These are phyloP conservation scores for Penicillium sumatraense DNA, from an alignment of 2,329 filamentous ascomycete species.

Conservation along the genomic window DNA sequence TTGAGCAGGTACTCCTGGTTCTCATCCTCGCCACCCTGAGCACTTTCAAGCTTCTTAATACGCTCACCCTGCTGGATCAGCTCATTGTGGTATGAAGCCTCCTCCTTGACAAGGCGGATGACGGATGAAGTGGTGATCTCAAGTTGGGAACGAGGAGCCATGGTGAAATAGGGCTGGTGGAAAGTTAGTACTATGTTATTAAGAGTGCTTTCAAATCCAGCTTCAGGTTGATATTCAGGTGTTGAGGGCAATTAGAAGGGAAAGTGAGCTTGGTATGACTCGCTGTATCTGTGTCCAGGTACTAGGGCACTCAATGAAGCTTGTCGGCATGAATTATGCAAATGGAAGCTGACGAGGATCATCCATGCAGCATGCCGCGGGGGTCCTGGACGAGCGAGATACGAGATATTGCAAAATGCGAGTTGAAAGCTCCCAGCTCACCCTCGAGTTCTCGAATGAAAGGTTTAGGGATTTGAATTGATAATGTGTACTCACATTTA, in stretches of 20 bases:
- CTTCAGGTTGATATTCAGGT: background rate
- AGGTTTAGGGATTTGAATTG: too few relatives aligned
- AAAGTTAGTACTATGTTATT: slow-evolving; percentile 13
- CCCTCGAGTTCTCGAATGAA: background rate
- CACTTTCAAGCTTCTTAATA: slow-evolving; percentile 69
- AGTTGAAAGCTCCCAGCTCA: background rate
- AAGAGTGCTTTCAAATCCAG: background rate
- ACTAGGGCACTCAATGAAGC: background rate
- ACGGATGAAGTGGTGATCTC: slow-evolving; percentile 83
- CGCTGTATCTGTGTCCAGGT: background rate
- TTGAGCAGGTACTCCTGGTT: slow-evolving; percentile 80
- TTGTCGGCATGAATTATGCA: background rate
- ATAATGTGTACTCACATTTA: background rate
- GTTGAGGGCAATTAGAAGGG: background rate
- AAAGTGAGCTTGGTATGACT: background rate
- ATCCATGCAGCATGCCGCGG: slow-evolving; percentile 2
- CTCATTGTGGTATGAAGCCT: slow-evolving; percentile 87
- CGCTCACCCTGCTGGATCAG: slow-evolving; percentile 73
- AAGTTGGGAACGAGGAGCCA: slow-evolving; percentile 81
- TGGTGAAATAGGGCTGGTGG: slow-evolving; percentile 41
- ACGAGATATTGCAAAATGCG: background rate
- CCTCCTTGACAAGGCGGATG: slow-evolving; percentile 86
- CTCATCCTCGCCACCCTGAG: slow-evolving; percentile 71
- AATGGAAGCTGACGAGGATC: background rate
- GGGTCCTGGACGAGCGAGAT: too few relatives aligned